These are phyloP conservation scores for Pseudopediastrum boryanum DNA, from an alignment of 139 green algal genomes.

Conservation along the genomic window DNA sequence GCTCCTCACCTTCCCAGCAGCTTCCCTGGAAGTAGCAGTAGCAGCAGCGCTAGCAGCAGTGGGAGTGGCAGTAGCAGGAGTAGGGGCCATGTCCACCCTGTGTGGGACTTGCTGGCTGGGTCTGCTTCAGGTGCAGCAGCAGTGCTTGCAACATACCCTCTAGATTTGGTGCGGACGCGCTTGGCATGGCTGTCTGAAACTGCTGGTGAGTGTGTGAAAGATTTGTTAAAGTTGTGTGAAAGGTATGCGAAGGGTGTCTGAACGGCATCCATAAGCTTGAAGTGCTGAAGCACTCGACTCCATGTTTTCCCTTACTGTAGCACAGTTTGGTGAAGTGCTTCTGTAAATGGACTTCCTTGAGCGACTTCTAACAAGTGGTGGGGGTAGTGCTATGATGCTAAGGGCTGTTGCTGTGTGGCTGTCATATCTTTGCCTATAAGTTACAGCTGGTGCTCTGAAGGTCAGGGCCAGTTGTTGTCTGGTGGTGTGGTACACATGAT, in stretches of 20 bases:
- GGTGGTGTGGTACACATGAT: too few species aligned
- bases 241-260: neutral
- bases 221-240: neutral
- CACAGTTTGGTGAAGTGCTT: conserved; percentile 1
- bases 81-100: conserved; percentile 12
- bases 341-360: conserved; percentile 12
- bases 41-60: neutral
- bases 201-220: neutral
- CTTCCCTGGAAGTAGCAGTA: neutral
- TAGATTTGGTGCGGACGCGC: conserved; percentile 88
- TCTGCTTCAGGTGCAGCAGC: conserved; percentile 44
- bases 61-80: conserved; percentile 7
- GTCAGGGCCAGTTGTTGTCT: too few species aligned
- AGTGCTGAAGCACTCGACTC: too few species aligned
- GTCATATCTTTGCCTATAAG: too few species aligned
- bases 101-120: conserved; percentile 81
- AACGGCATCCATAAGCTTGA: too few species aligned
- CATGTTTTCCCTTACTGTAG: neutral
- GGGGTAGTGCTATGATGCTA: too few species aligned
- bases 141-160: conserved; percentile 88
- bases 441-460: too few species aligned
- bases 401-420: too few species aligned
- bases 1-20: neutral
- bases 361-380: too few species aligned
- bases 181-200: conserved; percentile 71